These are phyloP conservation scores for Camellia lanceoleosa DNA, from an alignment of 148 eudicot genomes.

Conservation along the genomic window DNA sequence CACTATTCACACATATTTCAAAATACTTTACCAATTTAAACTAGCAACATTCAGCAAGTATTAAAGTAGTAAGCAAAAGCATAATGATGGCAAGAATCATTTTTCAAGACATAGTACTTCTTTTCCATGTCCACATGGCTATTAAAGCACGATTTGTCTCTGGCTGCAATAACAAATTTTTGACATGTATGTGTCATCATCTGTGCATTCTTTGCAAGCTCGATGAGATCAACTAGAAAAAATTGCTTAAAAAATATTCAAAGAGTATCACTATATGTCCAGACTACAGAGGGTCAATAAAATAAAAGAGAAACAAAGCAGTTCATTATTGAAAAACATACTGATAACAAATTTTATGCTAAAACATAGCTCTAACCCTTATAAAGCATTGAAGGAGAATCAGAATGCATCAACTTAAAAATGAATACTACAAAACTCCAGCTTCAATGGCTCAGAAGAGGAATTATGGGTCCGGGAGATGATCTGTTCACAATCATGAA, in stretches of 20 bases:
- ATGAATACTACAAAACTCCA: neutral
- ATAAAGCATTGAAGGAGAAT: neutral
- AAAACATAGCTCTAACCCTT: neutral
- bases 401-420: neutral
- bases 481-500: too few relatives aligned
- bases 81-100: neutral
- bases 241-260: too few relatives aligned
- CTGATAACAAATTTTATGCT: neutral
- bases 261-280: too few relatives aligned
- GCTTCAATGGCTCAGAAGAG: neutral
- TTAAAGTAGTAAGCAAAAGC: slow-evolving; percentile 3
- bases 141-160: neutral
- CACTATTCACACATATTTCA: neutral
- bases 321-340: neutral
- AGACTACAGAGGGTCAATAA: neutral
- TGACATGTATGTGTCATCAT: neutral
- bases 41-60: neutral
- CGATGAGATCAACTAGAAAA: neutral
- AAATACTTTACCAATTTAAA: neutral
- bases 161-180: neutral
- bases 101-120: neutral
- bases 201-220: neutral
- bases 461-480: too few relatives aligned
- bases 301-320: neutral
- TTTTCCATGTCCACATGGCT: neutral